Evolutionary conservation across 495 filamentous ascomycete genomes (phyloP).

Genomic region (Xylaria venustula): DNA sequence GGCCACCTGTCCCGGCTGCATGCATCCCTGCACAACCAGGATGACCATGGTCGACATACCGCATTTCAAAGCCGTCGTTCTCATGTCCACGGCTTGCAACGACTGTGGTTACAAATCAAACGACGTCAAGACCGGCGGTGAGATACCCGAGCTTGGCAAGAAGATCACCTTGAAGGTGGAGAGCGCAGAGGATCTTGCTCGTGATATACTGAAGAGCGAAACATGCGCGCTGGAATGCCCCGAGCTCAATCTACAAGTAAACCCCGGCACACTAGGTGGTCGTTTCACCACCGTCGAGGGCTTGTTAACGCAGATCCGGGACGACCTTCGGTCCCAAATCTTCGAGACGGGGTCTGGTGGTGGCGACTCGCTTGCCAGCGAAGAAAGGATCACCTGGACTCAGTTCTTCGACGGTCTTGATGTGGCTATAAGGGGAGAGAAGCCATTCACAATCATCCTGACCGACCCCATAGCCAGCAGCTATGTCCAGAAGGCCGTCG

Average conservation of each 20-base stretch:
- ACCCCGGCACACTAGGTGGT: conserved; percentile 91
- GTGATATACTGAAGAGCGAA: conserved; percentile 96
- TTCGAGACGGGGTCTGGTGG: conserved; percentile 64
- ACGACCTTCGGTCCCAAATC: conserved; percentile 81
- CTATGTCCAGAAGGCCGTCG: conserved; percentile 85
- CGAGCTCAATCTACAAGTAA: conserved; percentile 78
- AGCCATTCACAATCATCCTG: conserved; percentile 81
- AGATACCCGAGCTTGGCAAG: conserved; percentile 81
- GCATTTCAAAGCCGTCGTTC: conserved; percentile 90
- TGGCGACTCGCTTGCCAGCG: conserved; percentile 69
- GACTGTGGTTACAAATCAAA: conserved; percentile 92
- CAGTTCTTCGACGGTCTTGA: conserved; percentile 75
- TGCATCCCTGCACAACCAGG: conserved; percentile 75
- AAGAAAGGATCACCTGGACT: conserved; percentile 69
- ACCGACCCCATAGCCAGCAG: conserved; percentile 86
- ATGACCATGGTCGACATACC: conserved; percentile 98
- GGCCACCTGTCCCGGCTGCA: conserved; percentile 85
- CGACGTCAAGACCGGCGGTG: conserved; percentile 95
- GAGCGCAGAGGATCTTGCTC: conserved; percentile 70
- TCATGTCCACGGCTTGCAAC: conserved; percentile 86
- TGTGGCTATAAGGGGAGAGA: conserved; percentile 74
- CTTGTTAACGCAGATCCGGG: conserved; percentile 85
- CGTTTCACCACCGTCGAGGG: conserved; percentile 97
- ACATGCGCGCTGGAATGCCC: conserved; percentile 81
- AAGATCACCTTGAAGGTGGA: conserved; percentile 77